Evolutionary conservation across 1,284 basidiomycete genomes (phyloP).

Genomic region (Ganoderma lucidum): DNA sequence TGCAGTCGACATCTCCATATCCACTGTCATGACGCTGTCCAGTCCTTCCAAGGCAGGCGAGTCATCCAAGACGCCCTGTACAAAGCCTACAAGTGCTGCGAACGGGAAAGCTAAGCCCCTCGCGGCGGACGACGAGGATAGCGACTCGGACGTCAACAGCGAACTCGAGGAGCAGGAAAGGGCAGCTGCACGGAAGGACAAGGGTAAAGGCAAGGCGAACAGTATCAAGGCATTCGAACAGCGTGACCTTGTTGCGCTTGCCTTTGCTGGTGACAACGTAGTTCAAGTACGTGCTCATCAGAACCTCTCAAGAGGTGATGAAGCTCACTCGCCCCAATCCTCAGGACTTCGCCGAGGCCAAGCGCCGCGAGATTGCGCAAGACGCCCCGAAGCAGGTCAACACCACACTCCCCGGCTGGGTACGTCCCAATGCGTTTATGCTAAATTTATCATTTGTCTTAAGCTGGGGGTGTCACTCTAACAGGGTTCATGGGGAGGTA

Average conservation of each 20-base stretch:
- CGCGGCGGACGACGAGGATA: slow-evolving; percentile 40
- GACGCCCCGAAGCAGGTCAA: slow-evolving; percentile 91
- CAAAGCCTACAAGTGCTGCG: slow-evolving; percentile 20
- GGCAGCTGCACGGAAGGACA: slow-evolving; percentile 49
- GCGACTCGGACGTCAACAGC: slow-evolving; percentile 66
- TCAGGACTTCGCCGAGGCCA: slow-evolving; percentile 88
- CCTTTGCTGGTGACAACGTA: slow-evolving; percentile 97
- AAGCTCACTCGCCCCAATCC: slow-evolving; percentile 15
- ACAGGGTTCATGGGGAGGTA: slow-evolving; percentile 92
- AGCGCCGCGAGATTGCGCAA: slow-evolving; percentile 78
- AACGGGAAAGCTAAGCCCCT: slow-evolving; percentile 22
- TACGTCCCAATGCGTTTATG: slow-evolving; percentile 47
- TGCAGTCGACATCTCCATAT: slow-evolving; percentile 75
- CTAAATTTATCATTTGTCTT: not conserved
- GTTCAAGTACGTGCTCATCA: slow-evolving; percentile 66
- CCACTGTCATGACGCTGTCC: slow-evolving; percentile 56
- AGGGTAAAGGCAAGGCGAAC: slow-evolving; percentile 50
- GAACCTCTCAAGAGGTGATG: not conserved
- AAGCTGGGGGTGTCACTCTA: not conserved
- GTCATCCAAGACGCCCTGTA: slow-evolving; percentile 20
- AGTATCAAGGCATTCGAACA: slow-evolving; percentile 80
- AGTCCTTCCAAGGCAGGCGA: slow-evolving; percentile 34
- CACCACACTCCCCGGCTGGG: slow-evolving; percentile 95
- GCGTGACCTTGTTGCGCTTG: slow-evolving; percentile 89
- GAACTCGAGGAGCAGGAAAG: slow-evolving; percentile 76